phyloP scores from a whole-genome alignment of 2,329 filamentous ascomycete species.

The Plectosphaerella sp. region DNA sequence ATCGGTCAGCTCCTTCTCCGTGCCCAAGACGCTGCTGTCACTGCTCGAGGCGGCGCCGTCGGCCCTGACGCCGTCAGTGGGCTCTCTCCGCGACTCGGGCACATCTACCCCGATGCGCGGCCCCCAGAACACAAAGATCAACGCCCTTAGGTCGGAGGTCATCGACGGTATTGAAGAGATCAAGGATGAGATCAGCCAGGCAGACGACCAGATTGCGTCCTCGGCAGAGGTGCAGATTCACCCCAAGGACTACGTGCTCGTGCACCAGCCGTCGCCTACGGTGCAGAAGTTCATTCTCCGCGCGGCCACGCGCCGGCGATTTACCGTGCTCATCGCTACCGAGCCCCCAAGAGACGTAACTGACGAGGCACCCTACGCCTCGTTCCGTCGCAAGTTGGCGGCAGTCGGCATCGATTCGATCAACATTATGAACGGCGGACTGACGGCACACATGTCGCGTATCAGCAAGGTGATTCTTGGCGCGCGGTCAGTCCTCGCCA shows the following conservation, averaged over 20 bases:
- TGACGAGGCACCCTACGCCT: constrained; percentile 37
- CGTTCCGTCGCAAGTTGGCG: constrained; percentile 73
- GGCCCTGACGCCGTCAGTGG: constrained; percentile 26
- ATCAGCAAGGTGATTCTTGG: constrained; percentile 94
- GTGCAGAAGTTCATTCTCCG: constrained; percentile 87
- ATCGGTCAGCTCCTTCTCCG: constrained; percentile 59
- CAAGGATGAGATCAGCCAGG: constrained; percentile 88
- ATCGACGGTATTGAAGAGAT: constrained; percentile 94
- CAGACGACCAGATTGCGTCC: constrained; percentile 87
- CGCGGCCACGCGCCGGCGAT: constrained; percentile 83
- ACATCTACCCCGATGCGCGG: constrained; percentile 42
- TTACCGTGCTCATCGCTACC: constrained; percentile 83
- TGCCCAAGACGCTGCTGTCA: constrained; percentile 79
- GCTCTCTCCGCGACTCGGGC: constrained; percentile 37
- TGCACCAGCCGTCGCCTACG: constrained; percentile 78
- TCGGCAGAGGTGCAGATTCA: constrained; percentile 90
- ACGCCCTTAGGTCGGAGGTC: constrained; percentile 83
- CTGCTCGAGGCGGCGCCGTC: constrained; percentile 71
- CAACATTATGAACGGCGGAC: constrained; percentile 75
- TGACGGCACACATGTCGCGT: constrained; percentile 91
- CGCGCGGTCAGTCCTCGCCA: constrained; percentile 81
- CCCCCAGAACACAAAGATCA: constrained; percentile 39
- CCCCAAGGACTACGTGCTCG: constrained; percentile 86
- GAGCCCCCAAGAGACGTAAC: constrained; percentile 31
- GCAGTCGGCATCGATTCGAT: constrained; percentile 78